Evolutionary conservation across 352 stramenopile genomes (phyloP), one percentile per base, ranked within the genome.

Genomic region (Globisporangium irregulare): DNA sequence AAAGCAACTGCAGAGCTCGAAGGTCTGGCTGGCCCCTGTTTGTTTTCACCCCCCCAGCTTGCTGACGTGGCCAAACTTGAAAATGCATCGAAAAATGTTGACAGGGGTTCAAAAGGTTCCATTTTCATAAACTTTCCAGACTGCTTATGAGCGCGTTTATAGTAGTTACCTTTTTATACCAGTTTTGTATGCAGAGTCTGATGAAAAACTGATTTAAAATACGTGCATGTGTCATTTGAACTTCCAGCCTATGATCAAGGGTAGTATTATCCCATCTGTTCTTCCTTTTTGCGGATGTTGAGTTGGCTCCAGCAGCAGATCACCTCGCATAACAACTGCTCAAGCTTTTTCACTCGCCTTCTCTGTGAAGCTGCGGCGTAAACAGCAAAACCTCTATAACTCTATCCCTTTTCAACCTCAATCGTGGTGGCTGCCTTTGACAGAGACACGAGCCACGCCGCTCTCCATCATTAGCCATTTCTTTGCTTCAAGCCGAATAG

Each of bases 401-500:
- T 6, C 38, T 18, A 12, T 5, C 10, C 12, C 38, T 18, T 46
- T 43, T 18, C 14, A 14, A 46, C 10, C 12, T 46, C 38, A 46
- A 46, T 32, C 12, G 8, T 43, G n/a, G 14, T 43, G n/a, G 24
- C 27, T 50, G 38, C 3, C 41, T 36, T 59, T n/a, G 14, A 15
- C 54, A 59, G 53, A 38, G 54, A 43, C 54, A 59, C 24, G 27
- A 59, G 29, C 25, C 14, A 46, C 12, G 0, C 38, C 14, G 38
- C 15, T 32, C 14, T 4, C 14, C 25, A 59, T 59, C 27, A 32
- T 59, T 32, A 59, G 43, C 43, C 60, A 66, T 66, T 66, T 66
- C 60, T 66, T 58, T 66, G 43, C 60, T 66, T 66, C 60, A 43
- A 66, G 48, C 24, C 60, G 48, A 63, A 51, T 22, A 51, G 43